phyloP scores from a whole-genome alignment of 345 rosid genomes.

The Murraya koenigii region DNA sequence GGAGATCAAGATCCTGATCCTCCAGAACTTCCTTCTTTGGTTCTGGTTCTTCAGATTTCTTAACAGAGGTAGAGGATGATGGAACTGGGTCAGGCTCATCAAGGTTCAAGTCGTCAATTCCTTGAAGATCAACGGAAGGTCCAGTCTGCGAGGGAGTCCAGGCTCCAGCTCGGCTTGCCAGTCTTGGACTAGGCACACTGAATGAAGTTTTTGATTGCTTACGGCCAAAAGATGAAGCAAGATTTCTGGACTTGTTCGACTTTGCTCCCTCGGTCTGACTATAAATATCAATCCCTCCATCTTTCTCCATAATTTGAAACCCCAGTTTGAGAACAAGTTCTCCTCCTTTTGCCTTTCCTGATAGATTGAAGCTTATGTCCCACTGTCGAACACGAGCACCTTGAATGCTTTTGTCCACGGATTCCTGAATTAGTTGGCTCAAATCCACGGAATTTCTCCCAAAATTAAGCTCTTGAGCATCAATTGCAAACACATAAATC shows the following conservation, averaged over 20 bases:
- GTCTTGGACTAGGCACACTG: conserved; percentile 85
- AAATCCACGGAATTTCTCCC: conserved; percentile 69
- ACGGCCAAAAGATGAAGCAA: conserved; percentile 57
- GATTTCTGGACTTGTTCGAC: conserved; percentile 34
- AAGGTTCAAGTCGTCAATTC: conserved; percentile 80
- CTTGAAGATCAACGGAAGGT: conserved; percentile 52
- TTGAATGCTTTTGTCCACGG: conserved; percentile 68
- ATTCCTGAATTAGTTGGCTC: conserved; percentile 68
- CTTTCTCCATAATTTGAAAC: conserved; percentile 94
- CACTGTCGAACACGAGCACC: conserved; percentile 88
- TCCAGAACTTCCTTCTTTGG: conserved; percentile 37
- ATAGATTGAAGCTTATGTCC: conserved; percentile 69
- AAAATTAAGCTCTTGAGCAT: conserved; percentile 81
- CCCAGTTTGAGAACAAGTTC: conserved; percentile 75
- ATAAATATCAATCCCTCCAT: conserved; percentile 84
- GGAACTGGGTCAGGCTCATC: conserved; percentile 67
- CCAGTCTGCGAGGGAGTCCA: conserved; percentile 60
- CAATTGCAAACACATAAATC: conserved; percentile 68
- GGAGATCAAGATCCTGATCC: conserved; percentile 47
- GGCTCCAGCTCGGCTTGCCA: conserved; percentile 52
- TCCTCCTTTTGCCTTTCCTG: conserved; percentile 94
- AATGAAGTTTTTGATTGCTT: conserved; percentile 82
- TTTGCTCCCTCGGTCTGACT: conserved; percentile 55
- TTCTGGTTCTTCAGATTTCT: conserved; percentile 45
- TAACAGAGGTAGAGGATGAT: conserved; percentile 9